phyloP scores from a whole-genome alignment of 1,284 basidiomycete genomes.

The Papiliotrema terrestris region DNA sequence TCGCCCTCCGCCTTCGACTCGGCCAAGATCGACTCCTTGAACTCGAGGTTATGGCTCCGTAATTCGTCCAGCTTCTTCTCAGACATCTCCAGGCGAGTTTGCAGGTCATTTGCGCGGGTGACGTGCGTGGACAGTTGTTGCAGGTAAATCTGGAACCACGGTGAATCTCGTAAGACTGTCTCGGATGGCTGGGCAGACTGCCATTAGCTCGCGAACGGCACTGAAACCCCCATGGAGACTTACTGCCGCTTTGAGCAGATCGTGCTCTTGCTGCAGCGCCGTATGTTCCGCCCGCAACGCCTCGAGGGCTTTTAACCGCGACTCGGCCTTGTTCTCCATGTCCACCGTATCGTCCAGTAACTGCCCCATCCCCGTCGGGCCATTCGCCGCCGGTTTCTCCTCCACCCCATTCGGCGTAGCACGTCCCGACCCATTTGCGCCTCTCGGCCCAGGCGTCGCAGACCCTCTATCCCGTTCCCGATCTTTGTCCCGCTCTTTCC shows the following conservation, averaged over 20 bases:
- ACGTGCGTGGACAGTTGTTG: conserved; percentile 32
- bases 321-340: conserved; percentile 30
- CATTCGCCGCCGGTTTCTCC: not conserved
- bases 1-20: conserved; percentile 40
- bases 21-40: conserved; percentile 34
- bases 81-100: conserved; percentile 26
- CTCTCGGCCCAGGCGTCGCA: conserved; percentile 51
- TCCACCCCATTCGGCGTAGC: conserved; percentile 54
- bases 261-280: conserved; percentile 33
- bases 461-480: conserved; percentile 14
- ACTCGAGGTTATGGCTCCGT: conserved; percentile 34
- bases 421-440: conserved; percentile 49
- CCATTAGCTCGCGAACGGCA: not conserved
- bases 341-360: conserved; percentile 32
- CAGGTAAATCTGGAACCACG: conserved; percentile 45
- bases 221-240: not conserved
- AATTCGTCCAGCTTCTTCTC: conserved; percentile 38
- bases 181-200: conserved; percentile 39
- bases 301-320: conserved; percentile 30
- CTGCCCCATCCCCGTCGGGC: no score
- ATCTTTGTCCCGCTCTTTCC: conserved; percentile 48
- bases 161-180: conserved; percentile 30
- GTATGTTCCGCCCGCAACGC: conserved; percentile 27
- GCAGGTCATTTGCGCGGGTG: conserved; percentile 30
- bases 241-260: conserved; percentile 29